Conservation (phyloP, 2,329 filamentous ascomycete genomes). For the Pseudocercospora pini-densiflorae region DNA sequence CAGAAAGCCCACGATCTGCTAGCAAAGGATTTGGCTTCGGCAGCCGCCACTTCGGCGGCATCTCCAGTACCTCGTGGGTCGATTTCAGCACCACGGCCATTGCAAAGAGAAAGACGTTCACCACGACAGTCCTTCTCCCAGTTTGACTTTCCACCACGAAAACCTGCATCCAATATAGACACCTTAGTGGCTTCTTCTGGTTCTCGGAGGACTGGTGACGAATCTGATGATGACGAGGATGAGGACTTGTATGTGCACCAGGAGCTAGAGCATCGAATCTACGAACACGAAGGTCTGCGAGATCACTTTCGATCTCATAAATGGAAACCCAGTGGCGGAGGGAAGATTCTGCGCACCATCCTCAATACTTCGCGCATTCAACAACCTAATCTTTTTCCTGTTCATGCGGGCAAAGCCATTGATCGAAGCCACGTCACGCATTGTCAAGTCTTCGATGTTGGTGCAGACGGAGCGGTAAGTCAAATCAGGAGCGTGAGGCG, state of each 20-base stretch:
- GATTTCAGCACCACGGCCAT: neutral
- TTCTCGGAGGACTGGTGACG: slow-evolving; percentile 37
- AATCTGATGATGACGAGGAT: slow-evolving; percentile 45
- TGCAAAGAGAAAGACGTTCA: slow-evolving; percentile 13
- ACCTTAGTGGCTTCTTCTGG: slow-evolving; percentile 27
- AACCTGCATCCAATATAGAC: slow-evolving; percentile 18
- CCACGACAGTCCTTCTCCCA: slow-evolving; percentile 17
- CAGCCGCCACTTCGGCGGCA: slow-evolving; percentile 1
- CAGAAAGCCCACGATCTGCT: slow-evolving; percentile 27
- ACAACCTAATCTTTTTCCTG: slow-evolving; percentile 50
- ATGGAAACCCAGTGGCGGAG: slow-evolving; percentile 47
- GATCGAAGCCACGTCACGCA: slow-evolving; percentile 52
- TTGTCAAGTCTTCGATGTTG: slow-evolving; percentile 63
- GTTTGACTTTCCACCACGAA: slow-evolving; percentile 4
- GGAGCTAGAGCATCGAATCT: slow-evolving; percentile 45
- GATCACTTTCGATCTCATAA: slow-evolving; percentile 50
- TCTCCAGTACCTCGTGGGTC: neutral
- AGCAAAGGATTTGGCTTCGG: slow-evolving; percentile 18
- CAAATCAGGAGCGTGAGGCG: too few species aligned
- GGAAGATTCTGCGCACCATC: slow-evolving; percentile 46
- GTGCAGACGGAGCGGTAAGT: slow-evolving; percentile 45
- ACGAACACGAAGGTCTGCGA: slow-evolving; percentile 51
- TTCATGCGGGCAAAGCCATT: slow-evolving; percentile 46
- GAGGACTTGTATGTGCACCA: slow-evolving; percentile 47
- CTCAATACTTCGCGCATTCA: slow-evolving; percentile 53